Base-by-base conservation (phyloP, 2,329 filamentous ascomycete genomes). In the Xenosphaeropsis pyriputrescens region DNA sequence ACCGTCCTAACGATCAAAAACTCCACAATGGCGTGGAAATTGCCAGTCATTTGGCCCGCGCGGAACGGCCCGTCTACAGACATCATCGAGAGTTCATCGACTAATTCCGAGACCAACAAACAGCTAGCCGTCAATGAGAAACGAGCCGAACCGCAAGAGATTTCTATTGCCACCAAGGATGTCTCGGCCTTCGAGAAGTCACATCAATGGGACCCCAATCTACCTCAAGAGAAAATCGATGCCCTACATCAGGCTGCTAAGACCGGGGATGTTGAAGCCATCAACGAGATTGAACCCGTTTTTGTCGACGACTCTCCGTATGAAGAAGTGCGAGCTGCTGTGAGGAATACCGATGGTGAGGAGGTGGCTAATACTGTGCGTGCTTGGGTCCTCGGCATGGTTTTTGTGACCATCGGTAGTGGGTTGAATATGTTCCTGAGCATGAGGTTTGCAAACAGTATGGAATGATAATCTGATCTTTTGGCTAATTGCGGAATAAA, bases 281-380 rank as follows among this genome's bases (percentile, higher is more conserved):
- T 57, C 32, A 51, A 55, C 33, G 54, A 53, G 26, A 46, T 59
- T 6, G 54, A 55, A 18, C 54, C 58, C n/a, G 55, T 50, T 3
- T 60, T 63, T 26, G 55, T 60, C 19, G 69, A 75, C 41, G 61
- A 76, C 51, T 80, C 75, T 2, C 76, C 75, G 0, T 81, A 80
- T 48, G 68, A 75, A 18, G 75, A 81, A 54, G 39, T 43, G 7
- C 39, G 36, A 13, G 73, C 74, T 18, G 72, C 74, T 5, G 73
- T 79, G 2, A 63, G 62, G 35, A 78, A 78, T 50, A 72, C 68
- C 43, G 75, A 79, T 49, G 67, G 78, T 45, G 67, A 72, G 32
- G 52, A 77, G 19, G 74, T 75, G 1, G 77, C 73, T 57, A 79
- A 75, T 51, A 80, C 75, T 0, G 57, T 79, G 16, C 66, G 74